Evolutionary conservation across 2,329 filamentous ascomycete species (phyloP).

Genomic region (Lasiodiplodia theobromae): DNA sequence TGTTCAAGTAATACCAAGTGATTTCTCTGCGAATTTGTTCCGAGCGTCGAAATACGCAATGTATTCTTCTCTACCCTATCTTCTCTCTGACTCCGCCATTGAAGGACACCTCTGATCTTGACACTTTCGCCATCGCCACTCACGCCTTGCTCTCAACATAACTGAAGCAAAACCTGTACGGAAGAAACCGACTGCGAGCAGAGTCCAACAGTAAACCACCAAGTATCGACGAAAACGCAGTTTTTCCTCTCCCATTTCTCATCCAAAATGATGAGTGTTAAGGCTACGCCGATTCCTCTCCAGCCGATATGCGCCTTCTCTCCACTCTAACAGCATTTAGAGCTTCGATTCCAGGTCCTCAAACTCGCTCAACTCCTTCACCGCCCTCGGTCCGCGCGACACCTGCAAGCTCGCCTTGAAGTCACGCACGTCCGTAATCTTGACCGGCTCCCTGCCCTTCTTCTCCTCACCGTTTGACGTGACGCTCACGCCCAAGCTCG

Average conservation of each 20-base stretch:
- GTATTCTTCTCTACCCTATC: not conserved
- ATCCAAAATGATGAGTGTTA: not conserved
- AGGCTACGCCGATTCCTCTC: not conserved
- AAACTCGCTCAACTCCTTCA: slow-evolving; percentile 80
- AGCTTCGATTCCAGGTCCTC: slow-evolving; percentile 87
- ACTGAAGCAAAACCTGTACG: not conserved
- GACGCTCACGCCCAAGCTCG: slow-evolving; percentile 53
- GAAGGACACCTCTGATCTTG: not conserved
- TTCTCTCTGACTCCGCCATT: not conserved
- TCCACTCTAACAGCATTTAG: slow-evolving; percentile 48
- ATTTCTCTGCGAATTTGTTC: not conserved
- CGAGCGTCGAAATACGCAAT: not conserved
- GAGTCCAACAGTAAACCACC: not conserved
- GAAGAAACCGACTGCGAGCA: not conserved
- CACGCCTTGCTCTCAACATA: not conserved
- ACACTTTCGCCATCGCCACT: not conserved
- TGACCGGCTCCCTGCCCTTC: slow-evolving; percentile 50
- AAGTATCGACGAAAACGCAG: not conserved
- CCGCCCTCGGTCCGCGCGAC: slow-evolving; percentile 74
- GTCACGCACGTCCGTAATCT: slow-evolving; percentile 78
- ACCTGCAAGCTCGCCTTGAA: slow-evolving; percentile 80
- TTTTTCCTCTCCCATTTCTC: not conserved
- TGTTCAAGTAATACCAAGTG: not conserved
- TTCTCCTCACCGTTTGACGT: slow-evolving; percentile 33
- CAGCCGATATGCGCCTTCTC: not conserved